Evolutionary conservation across 495 filamentous ascomycete species (phyloP), one percentile per base, ranked within the genome.

Genomic region (Penicillium steckii): DNA sequence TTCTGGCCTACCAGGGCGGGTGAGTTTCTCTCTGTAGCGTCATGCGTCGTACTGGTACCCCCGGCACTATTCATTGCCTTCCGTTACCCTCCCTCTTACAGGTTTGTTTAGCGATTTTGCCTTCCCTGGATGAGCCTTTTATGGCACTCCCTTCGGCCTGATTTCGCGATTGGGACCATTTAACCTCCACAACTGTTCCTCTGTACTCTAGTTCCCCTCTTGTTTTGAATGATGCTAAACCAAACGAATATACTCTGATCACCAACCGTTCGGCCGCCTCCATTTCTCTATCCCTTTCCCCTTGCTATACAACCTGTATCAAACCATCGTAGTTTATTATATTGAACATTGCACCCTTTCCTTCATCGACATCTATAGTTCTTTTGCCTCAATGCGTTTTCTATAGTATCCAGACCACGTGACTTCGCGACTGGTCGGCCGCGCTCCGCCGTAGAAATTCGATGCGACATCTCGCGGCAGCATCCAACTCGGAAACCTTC

Each of bases 101-200:
- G 53, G 48, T 61, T 59, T 61, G 55, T 58, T 41, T 68, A 71
- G 68, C 66, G 63, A 66, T 60, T 62, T 58, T 41, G 57, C 46
- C 53, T 27, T 43, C 29, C 53, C 23, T 15, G 37, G 42, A 24
- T 24, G 27, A 32, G 27, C 30, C 41, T 44, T 17, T 12, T 8
- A 18, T 41, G 32, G 27, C 18, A 15, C 19, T 46, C 21, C 9
- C 40, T 44, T 15, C 29, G 44, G 29, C 18, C 3, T 22, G 40
- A 10, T 42, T 18, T 47, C 50, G 25, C 51, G 33, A 26, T 45
- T 45, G 25, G 24, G 35, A 40, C 48, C 22, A 56, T 12, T 47
- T 50, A 25, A 24, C 43, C 42, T 57, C 13, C 51, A 24, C 9
- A 23, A 12, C 24, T 19, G 52, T 41, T 52, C 50, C 46, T 24